Base-by-base conservation (phyloP, 2,329 filamentous ascomycete genomes). In the Zymoseptoria ardabiliae region DNA sequence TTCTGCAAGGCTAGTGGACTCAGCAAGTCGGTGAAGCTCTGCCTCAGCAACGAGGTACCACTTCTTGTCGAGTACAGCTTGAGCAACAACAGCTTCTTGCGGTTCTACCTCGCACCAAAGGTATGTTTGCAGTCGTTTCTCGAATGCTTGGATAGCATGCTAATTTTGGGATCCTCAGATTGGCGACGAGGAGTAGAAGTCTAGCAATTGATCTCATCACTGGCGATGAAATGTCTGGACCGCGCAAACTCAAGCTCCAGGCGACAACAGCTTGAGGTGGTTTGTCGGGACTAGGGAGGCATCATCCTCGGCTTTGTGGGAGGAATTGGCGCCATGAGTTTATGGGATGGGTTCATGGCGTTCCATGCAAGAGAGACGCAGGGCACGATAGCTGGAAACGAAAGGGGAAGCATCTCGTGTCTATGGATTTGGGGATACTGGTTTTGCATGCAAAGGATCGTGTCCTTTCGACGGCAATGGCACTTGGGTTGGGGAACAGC, bases 71-170 rank as follows among this genome's bases (percentile, higher is more conserved):
- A 99, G 81, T 99, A 97, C 77, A 81, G 79, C 58, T 78, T 97
- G 62, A 81, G 82, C 57, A 88, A 89, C 66, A 91, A 85, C 79
- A 94, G 90, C 76, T 94, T 94, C 76, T 78, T 99, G 77, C 86
- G 93, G 72, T 99, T 97, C 85, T 99, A 97, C 79, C 85, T 99
- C 69, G 94, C 94, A 66, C 94, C 94, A 66, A 99, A 99, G 91
- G n/a, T n/a, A n/a, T n/a, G n/a, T n/a, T n/a, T n/a, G n/a, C n/a
- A n/a, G n/a, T n/a, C n/a, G n/a, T n/a, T n/a, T n/a, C n/a, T n/a
- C n/a, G n/a, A n/a, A n/a, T n/a, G n/a, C n/a, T n/a, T n/a, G n/a
- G n/a, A n/a, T n/a, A n/a, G n/a, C 56, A 53, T 52, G 50, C 58
- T 60, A 28, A 58, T 28, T 4, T 13, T 30, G 11, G n/a, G 9